Conservation (phyloP, 2,329 filamentous ascomycete species). For the Cladorrhinum sp. region DNA sequence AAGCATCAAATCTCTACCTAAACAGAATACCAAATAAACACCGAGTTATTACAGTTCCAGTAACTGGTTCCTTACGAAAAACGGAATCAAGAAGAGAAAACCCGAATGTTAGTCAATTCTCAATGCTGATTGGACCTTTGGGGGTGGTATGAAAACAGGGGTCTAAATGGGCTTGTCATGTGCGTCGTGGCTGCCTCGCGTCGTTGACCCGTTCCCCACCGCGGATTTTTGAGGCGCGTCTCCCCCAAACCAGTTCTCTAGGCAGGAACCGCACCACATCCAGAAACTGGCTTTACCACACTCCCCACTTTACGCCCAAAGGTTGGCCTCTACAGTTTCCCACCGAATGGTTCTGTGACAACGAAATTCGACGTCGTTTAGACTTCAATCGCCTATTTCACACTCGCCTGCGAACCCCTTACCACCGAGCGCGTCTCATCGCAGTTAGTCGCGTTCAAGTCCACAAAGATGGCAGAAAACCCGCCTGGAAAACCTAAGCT, state of each 20-base stretch:
- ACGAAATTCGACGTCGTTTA: background rate
- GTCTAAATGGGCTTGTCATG: conserved; percentile 23
- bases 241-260: background rate
- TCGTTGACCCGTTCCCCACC: conserved; percentile 15
- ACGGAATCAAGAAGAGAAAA: background rate
- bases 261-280: background rate
- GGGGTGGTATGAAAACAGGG: background rate
- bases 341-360: too few relatives aligned
- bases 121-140: background rate
- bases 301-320: background rate
- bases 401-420: background rate
- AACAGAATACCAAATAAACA: too few relatives aligned
- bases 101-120: background rate
- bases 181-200: conserved; percentile 24
- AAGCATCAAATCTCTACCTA: too few relatives aligned
- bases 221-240: conserved; percentile 18
- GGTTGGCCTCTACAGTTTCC: too few relatives aligned
- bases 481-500: conserved; percentile 15
- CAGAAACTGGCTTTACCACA: background rate
- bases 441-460: background rate
- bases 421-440: conserved; percentile 13
- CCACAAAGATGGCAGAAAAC: conserved; percentile 21
- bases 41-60: too few relatives aligned
- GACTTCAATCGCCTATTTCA: background rate
- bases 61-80: background rate